These are phyloP conservation scores for Phytophthora macrochlamydospora DNA, from an alignment of 352 stramenopile species.

Conservation along the genomic window DNA sequence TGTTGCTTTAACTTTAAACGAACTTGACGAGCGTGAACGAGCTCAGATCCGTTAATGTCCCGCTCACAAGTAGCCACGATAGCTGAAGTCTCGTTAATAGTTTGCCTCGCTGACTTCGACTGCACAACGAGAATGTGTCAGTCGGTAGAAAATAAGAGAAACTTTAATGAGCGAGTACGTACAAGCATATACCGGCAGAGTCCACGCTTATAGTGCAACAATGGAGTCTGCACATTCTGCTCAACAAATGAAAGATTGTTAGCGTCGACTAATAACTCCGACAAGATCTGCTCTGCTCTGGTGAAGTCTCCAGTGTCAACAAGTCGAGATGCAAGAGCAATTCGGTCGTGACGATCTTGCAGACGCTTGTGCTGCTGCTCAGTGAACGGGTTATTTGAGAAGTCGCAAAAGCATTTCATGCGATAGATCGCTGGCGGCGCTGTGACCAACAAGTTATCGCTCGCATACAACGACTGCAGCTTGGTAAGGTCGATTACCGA, in stretches of 20 bases:
- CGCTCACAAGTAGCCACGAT: conserved; percentile 26
- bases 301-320: conserved; percentile 36
- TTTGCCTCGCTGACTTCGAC: conserved; percentile 20
- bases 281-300: conserved; percentile 35
- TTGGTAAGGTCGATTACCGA: conserved; percentile 45
- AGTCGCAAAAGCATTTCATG: conserved; percentile 48
- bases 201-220: conserved; percentile 46
- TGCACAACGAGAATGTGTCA: neutral
- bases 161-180: neutral
- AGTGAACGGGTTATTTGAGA: conserved; percentile 73
- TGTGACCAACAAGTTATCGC: conserved; percentile 48
- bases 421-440: conserved; percentile 34
- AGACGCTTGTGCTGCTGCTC: conserved; percentile 17
- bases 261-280: conserved; percentile 30
- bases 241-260: conserved; percentile 22
- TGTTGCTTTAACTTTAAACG: conserved; percentile 11
- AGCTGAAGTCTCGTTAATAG: conserved; percentile 25
- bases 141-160: neutral
- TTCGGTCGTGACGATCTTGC: conserved; percentile 15
- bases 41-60: conserved; percentile 23
- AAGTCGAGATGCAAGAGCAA: conserved; percentile 32
- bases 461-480: conserved; percentile 50
- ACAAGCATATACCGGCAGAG: conserved; percentile 55
- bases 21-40: conserved; percentile 17
- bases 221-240: conserved; percentile 22